Evolutionary conservation across 768 basidiomycete species (phyloP).

Genomic region (Leucocoprinus sp.): DNA sequence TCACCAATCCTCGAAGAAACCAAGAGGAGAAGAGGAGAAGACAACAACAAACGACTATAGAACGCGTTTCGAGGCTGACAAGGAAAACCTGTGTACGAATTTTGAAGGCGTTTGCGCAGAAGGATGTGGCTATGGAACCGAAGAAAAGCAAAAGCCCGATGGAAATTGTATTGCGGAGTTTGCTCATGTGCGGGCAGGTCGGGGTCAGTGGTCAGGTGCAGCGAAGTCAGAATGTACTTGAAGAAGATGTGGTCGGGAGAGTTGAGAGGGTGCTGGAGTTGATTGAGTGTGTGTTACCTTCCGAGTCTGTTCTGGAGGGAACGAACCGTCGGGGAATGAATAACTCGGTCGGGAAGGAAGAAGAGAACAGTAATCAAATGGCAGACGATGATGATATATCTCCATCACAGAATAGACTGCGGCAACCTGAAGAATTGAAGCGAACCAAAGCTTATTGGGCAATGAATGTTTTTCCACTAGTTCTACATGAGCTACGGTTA

Average conservation of each 20-base stretch:
- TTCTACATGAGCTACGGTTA: constrained; percentile 42
- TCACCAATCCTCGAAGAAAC: not conserved
- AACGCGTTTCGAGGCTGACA: not conserved
- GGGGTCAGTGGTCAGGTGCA: not conserved
- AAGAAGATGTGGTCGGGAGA: constrained; percentile 50
- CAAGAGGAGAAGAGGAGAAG: not conserved
- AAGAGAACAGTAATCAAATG: constrained; percentile 16
- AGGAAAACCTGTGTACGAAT: not conserved
- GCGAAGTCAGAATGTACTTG: constrained; percentile 5
- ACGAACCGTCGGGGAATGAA: too few relatives aligned
- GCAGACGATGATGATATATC: constrained; percentile 16
- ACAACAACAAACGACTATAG: not conserved
- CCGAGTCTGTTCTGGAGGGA: constrained; percentile 39
- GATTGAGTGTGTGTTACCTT: constrained; percentile 36
- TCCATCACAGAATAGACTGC: not conserved
- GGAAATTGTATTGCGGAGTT: constrained; percentile 44
- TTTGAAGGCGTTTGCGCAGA: constrained; percentile 16
- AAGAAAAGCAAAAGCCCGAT: constrained; percentile 32
- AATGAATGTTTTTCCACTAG: constrained; percentile 44
- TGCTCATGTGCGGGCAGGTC: constrained; percentile 41
- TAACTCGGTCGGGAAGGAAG: too few relatives aligned
- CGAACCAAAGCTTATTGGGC: constrained; percentile 31
- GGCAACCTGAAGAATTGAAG: not conserved
- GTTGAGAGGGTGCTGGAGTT: constrained; percentile 48
- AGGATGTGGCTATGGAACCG: constrained; percentile 23